These are phyloP conservation scores for Arthonia radiata DNA, from an alignment of 495 filamentous ascomycete species.

Conservation along the genomic window DNA sequence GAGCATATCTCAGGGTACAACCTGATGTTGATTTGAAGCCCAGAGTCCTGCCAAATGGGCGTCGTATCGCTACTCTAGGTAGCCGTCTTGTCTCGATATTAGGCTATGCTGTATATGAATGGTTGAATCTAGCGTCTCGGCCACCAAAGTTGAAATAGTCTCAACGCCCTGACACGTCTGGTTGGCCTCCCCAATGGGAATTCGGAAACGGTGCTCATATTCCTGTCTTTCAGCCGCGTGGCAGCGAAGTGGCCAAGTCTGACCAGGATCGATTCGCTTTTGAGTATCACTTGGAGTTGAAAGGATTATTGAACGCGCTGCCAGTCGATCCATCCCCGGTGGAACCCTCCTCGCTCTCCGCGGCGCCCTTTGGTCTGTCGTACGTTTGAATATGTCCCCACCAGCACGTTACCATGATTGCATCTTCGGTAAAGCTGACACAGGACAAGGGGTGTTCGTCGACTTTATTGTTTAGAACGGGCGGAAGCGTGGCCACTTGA, in stretches of 20 bases:
- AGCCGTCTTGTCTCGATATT: no score
- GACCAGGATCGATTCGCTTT: neutral
- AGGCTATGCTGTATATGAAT: no score
- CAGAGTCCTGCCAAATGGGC: no score
- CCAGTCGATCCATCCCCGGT: no score
- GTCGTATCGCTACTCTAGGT: no score
- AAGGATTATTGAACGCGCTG: neutral
- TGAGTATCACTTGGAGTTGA: no score
- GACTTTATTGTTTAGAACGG: slow-evolving; percentile 71
- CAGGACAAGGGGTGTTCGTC: slow-evolving; percentile 73
- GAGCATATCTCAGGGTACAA: no score
- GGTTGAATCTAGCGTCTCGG: no score
- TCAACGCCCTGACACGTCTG: no score
- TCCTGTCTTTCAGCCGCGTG: neutral
- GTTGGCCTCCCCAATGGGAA: neutral
- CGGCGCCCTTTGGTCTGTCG: slow-evolving; percentile 47
- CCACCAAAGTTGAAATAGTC: no score
- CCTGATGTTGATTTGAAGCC: no score
- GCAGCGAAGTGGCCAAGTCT: neutral
- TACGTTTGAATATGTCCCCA: slow-evolving; percentile 66
- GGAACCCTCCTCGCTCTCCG: no score
- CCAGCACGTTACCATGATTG: slow-evolving; percentile 24
- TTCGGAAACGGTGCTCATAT: slow-evolving; percentile 1
- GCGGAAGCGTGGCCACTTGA: slow-evolving; percentile 67
- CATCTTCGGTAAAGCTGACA: slow-evolving; percentile 74